Evolutionary conservation across 805 yeast genomes (phyloP), one percentile per base, ranked within the genome.

Genomic region (Priceomyces castillae): DNA sequence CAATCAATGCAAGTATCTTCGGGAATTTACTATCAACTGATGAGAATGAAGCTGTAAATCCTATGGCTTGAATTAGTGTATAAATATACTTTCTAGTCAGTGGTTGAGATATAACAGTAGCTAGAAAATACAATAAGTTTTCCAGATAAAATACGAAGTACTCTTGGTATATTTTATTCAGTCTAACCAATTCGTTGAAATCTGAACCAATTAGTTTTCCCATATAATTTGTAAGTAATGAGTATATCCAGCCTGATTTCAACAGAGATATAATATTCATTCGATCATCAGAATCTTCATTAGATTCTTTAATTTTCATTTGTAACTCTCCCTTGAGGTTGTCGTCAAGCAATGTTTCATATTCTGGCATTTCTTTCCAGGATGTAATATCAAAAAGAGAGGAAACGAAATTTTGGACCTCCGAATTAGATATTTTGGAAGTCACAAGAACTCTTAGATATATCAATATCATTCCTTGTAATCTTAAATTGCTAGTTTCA

Each of bases 321-420:
- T 34, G 10, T 11, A 39, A 16, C 14, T 14, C 20, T 15, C 25
- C 19, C 20, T 35, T 28, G 15, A 34, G 11, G n/a, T 19, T 16
- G n/a, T 30, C 31, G 7, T 22, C 39, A 10, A 44, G 28, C n/a
- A 44, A 14, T 14, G 17, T n/a, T 4, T 45, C 53, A 26, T 28
- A 37, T 12, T 45, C 37, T 4, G 39, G 48, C 4, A 49, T 34
- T 34, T 52, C 50, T n/a, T 49, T 46, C 74, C 70, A 69, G 1
- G 59, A 58, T 7, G 56, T 44, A 10, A 69, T 54, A 2, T 68
- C 61, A 34, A 69, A 71, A 22, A 65, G 42, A 5, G 65, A 66
- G 2, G 52, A 56, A 10, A 62, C 43, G 40, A 15, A 10, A 15
- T 40, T 25, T 37, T 42, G 39, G 10, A 47, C 39, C 10, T 15